phyloP scores from a whole-genome alignment of 208 protist genomes.

The Phytomonas francai region DNA sequence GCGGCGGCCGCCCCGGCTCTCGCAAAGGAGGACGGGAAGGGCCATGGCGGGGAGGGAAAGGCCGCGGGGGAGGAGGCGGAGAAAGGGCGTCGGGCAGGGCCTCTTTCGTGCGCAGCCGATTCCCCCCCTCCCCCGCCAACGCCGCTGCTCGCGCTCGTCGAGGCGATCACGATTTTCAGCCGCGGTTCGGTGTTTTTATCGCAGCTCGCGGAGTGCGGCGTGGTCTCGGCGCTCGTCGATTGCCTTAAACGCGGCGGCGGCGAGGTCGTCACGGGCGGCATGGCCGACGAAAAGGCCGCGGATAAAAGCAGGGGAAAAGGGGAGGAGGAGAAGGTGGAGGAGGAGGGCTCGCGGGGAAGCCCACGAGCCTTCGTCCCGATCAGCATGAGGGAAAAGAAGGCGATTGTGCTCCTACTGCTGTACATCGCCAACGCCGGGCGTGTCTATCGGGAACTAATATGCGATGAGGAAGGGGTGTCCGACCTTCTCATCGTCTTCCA shows the following conservation, averaged over 20 bases:
- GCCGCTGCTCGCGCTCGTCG: conserved; percentile 39
- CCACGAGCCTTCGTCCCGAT: too few relatives aligned
- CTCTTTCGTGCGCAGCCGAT: background rate
- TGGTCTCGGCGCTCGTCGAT: conserved; percentile 51
- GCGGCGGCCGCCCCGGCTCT: background rate
- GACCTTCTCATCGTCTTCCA: conserved; percentile 44
- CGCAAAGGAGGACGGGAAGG: background rate
- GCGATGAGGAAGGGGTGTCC: conserved; percentile 50
- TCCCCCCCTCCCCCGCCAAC: background rate
- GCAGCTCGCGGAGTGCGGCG: conserved; percentile 68
- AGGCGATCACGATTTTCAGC: conserved; percentile 62
- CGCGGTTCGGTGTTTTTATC: conserved; percentile 69
- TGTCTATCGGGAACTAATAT: conserved; percentile 86
- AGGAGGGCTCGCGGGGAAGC: too few relatives aligned
- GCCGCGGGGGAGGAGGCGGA: too few relatives aligned
- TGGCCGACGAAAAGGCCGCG: too few relatives aligned
- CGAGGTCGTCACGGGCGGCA: too few relatives aligned
- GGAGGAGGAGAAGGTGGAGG: too few relatives aligned
- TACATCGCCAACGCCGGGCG: conserved; percentile 77
- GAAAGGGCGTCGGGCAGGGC: background rate
- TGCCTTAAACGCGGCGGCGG: conserved; percentile 24
- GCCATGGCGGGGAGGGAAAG: background rate
- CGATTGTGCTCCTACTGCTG: conserved; percentile 55
- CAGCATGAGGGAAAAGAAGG: conserved; percentile 30
- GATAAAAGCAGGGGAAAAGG: too few relatives aligned